phyloP scores from a whole-genome alignment of 106 monocot genomes.

The Allium sativum region DNA sequence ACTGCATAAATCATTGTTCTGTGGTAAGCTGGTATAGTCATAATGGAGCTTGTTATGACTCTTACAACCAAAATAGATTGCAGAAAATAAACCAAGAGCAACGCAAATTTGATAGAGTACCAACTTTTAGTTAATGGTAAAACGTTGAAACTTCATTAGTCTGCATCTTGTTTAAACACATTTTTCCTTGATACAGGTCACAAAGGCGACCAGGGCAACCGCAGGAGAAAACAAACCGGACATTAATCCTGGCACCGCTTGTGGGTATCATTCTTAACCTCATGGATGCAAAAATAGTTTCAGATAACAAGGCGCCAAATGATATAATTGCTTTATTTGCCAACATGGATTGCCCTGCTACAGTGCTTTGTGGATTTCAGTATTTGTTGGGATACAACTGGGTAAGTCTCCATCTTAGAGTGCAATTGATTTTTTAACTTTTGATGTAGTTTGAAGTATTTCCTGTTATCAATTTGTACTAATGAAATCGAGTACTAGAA shows the following conservation, averaged over 20 bases:
- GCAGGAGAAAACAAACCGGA: constrained; percentile 72
- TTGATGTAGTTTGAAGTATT: no score
- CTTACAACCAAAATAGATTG: no score
- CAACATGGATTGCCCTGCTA: constrained; percentile 81
- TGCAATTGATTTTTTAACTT: constrained; percentile 3
- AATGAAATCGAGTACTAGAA: no score
- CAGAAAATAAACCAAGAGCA: no score
- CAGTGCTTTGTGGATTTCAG: constrained; percentile 75
- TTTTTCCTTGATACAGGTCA: constrained; percentile 33
- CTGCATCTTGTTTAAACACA: not conserved
- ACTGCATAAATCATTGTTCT: no score
- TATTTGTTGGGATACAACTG: constrained; percentile 88
- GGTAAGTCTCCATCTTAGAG: constrained; percentile 34
- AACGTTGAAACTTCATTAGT: not conserved
- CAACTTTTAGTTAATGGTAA: no score
- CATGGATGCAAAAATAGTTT: constrained; percentile 35
- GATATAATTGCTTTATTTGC: constrained; percentile 65
- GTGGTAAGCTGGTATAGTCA: no score
- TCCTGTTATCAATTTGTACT: no score
- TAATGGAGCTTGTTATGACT: no score
- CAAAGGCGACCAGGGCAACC: constrained; percentile 56
- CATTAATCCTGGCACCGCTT: constrained; percentile 81
- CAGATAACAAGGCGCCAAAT: constrained; percentile 29
- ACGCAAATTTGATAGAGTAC: no score
- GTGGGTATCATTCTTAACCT: constrained; percentile 88